Conservation (phyloP, 768 basidiomycete species). For the Boletus coccyginus region DNA sequence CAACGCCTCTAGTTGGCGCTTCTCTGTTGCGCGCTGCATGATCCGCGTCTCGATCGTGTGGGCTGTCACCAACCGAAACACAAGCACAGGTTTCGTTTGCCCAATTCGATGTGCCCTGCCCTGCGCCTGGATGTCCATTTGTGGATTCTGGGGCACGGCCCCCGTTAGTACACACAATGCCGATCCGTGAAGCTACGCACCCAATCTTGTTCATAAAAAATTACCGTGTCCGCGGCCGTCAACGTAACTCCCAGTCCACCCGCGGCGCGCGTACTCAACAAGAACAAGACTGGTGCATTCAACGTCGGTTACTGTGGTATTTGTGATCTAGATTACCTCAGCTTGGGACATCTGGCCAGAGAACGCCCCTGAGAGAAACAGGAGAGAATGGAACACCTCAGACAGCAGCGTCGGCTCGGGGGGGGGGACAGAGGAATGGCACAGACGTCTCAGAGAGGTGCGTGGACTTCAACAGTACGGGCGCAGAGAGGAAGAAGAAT, state of each 20-base stretch:
- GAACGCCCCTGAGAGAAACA: neutral
- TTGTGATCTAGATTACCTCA: neutral
- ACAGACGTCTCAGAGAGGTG: too few relatives aligned
- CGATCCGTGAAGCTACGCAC: conserved; percentile 8
- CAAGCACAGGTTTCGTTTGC: conserved; percentile 89
- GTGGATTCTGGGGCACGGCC: conserved; percentile 65
- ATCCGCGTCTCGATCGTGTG: conserved; percentile 93
- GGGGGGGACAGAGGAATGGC: too few relatives aligned
- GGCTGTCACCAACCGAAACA: conserved; percentile 82
- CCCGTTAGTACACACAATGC: too few relatives aligned
- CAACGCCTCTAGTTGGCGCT: conserved; percentile 87
- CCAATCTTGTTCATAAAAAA: conserved; percentile 25
- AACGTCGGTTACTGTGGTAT: neutral
- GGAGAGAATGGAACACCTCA: neutral
- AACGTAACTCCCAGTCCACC: conserved; percentile 97
- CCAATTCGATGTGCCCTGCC: conserved; percentile 95
- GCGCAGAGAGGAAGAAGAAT: too few relatives aligned
- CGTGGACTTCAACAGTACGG: too few relatives aligned
- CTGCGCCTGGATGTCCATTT: conserved; percentile 96
- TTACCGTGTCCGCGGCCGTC: conserved; percentile 55
- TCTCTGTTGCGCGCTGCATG: conserved; percentile 82
- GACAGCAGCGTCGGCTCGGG: too few relatives aligned
- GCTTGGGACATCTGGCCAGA: neutral
- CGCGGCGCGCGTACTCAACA: conserved; percentile 89
- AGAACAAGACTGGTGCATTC: conserved; percentile 78